Evolutionary conservation across 1,139 yeast genomes (phyloP), one percentile per base, ranked within the genome.

Genomic region (Oligophagozyma castellii): DNA sequence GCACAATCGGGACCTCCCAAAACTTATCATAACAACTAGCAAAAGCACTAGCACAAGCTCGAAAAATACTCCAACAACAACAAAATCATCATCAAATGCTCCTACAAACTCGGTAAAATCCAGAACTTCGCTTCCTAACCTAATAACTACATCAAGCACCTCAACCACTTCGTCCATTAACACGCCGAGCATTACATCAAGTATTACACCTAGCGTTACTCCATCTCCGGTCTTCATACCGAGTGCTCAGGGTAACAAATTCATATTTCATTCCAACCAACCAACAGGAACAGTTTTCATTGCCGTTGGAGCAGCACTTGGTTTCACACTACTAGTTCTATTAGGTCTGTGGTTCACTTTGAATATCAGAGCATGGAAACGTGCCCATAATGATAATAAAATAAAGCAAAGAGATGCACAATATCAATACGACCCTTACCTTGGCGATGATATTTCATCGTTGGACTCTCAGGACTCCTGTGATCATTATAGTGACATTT

Each of bases 201-300:
- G n/a, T n/a, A n/a, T n/a, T n/a, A n/a, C n/a, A n/a, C n/a, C n/a
- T n/a, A n/a, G n/a, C n/a, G n/a, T n/a, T n/a, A n/a, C n/a, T n/a
- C n/a, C n/a, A n/a, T n/a, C 20, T 18, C 16, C 31, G 11, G 11
- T 29, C 5, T 20, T 11, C 4, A 36, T 44, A 15, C 46, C 44
- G 13, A 26, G 29, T 14, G 29, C 46, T 14, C 57, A 54, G 26
- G 44, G 46, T 30, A 76, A 77, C 53, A 83, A 84, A 10, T 70
- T 63, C 42, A 61, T 77, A 25, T 43, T 59, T 14, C 55, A 60
- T 22, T 56, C 67, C 19, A 50, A 44, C 8, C 60, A 67, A 29
- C 74, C 77, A 2, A 61, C 64, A 31, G 89, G 89, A 2, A 73
- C 86, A 2, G 80, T 77, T 3, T 79, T 77, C 52, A 76, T 78